Base-by-base conservation (phyloP, 2,329 filamentous ascomycete species). In the Calonectria multiphialidica region DNA sequence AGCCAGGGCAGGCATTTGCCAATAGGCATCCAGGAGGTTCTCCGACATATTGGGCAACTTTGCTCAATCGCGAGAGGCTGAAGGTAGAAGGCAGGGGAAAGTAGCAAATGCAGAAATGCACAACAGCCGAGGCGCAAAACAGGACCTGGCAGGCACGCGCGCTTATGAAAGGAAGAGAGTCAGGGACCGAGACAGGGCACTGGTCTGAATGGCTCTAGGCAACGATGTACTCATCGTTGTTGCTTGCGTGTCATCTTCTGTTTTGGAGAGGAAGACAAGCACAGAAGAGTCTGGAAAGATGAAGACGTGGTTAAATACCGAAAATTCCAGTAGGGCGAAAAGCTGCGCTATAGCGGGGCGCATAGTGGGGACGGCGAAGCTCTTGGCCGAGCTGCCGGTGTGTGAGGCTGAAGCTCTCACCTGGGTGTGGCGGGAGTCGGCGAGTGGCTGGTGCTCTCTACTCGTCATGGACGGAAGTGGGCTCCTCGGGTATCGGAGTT, bases 1-100 rank as follows among this genome's bases (percentile, higher is more conserved):
- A 73, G 86, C 80, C 72, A 87, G 79, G 61, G 83, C 80, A 44
- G 86, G 85, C 76, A 84, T 75, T 72, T 80, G 82, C 84, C 83
- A 84, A 78, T 83, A 87, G 72, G 78, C 80, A 49, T 82, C 81
- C 65, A 82, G 42, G 7, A 76, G 74, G 44, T 74, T 72, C n/a
- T 83, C 80, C 45, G 81, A 74, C 82, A 83, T 84, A 35, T 70
- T 81, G 76, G 74, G 76, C 79, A 81, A 79, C 78, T 81, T 80
- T 80, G 79, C 79, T 81, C 80, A 76, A 78, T 74, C 35, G 70
- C 25, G 70, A 63, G 70, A 75, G 61, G 73, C 61, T 72, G 49
- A 40, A 68, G 50, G 47, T 50, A 33, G 68, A 15, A 35, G 42
- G 15, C 21, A 49, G 55, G 12, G 30, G 28, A 50, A 70, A 69